Conservation (phyloP, 2,329 filamentous ascomycete species). For the Blastomyces emzantsi region DNA sequence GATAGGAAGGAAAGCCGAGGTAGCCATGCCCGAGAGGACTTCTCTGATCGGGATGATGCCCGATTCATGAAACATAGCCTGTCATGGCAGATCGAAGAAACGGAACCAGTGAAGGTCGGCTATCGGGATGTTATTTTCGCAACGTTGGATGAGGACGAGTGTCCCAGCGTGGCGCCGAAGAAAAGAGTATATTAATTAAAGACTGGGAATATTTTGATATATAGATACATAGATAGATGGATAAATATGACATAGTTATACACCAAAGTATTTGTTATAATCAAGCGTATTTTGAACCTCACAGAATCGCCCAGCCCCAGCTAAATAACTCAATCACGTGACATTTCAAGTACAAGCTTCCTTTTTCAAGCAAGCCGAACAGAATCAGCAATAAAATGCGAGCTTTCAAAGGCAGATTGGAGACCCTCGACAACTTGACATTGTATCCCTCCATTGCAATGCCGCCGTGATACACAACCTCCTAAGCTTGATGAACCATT, state of each 20-base stretch:
- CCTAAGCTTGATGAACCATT: conserved; percentile 8
- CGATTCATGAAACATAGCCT: conserved; percentile 41
- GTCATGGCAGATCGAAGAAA: conserved; percentile 37
- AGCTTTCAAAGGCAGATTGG: background rate
- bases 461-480: conserved; percentile 4
- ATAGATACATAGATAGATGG: background rate
- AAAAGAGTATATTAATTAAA: conserved; percentile 28
- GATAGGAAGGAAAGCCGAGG: conserved; percentile 82
- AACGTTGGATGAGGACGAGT: conserved; percentile 39
- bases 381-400: background rate
- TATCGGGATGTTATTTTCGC: conserved; percentile 34
- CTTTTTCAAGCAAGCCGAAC: background rate
- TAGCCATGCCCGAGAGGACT: conserved; percentile 81
- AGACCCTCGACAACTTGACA: background rate
- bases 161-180: conserved; percentile 29
- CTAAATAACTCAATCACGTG: background rate
- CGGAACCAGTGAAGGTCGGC: conserved; percentile 33
- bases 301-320: background rate
- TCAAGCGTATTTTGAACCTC: too few relatives aligned
- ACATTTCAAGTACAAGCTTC: background rate
- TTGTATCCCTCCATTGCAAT: conserved; percentile 8
- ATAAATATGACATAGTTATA: background rate
- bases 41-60: conserved; percentile 68
- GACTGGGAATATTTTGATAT: background rate
- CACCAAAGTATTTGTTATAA: too few relatives aligned